A percentile compares a stretch with the other conserved stretches of the same genome.
Conservation (phyloP, 768 basidiomycete genomes). For the Mrakia blollopis region DNA sequence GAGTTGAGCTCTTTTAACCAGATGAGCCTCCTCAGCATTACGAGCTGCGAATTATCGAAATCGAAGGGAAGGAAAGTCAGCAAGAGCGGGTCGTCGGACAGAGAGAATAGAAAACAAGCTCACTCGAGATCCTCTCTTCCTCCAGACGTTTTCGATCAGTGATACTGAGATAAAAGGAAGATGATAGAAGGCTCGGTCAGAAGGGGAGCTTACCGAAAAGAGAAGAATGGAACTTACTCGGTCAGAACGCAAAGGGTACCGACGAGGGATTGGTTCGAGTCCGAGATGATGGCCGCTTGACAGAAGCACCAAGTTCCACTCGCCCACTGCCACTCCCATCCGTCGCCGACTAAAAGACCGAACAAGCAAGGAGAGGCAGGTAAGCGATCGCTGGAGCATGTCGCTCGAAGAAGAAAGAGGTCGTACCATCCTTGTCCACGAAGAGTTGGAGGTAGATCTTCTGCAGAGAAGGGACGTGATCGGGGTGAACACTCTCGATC, state of each 20-base stretch:
- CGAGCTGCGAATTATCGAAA: too few species aligned
- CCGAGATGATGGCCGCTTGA: background rate
- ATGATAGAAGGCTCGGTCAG: too few species aligned
- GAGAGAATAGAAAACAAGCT: too few species aligned
- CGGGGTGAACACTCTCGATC: constrained; percentile 21
- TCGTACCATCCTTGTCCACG: background rate
- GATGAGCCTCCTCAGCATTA: constrained; percentile 10
- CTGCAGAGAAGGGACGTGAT: background rate
- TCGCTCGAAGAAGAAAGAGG: too few species aligned
- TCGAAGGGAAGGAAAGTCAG: too few species aligned
- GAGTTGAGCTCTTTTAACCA: constrained; percentile 2
- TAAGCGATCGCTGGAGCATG: too few species aligned
- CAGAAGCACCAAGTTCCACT: background rate
- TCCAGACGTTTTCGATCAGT: constrained; percentile 27
- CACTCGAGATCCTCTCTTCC: constrained; percentile 9
- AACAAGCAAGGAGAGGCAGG: too few species aligned
- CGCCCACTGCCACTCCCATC: constrained; percentile 22
- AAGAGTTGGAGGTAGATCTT: constrained; percentile 17
- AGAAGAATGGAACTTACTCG: background rate
- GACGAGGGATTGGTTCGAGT: background rate
- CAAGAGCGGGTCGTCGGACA: too few species aligned
- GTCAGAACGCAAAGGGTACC: constrained; percentile 24
- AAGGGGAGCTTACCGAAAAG: too few species aligned
- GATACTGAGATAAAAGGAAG: background rate
- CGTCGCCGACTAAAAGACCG: background rate